Base-by-base conservation (phyloP, 257 asterid species). In the Rauvolfia tetraphylla region DNA sequence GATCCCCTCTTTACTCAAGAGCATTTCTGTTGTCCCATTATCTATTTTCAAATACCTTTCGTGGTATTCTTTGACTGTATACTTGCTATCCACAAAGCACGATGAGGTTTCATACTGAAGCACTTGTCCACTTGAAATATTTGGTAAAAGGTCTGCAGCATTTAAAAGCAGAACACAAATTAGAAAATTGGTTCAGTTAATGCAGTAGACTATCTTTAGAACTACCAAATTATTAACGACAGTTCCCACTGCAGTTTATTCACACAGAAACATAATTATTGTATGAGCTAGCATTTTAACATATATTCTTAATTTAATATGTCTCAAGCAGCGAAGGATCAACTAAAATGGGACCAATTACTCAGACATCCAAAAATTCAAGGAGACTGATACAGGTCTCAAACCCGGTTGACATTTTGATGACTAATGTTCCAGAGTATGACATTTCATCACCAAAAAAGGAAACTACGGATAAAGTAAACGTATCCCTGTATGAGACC, bases 21-120 rank as follows among this genome's bases (percentile, higher is more conserved):
- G 25, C 74, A 78, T 73, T 63, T 90, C 91, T 18, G 84, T 67
- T 70, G 80, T 80, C 54, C 84, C 74, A 71, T 81, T 79, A 54
- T 87, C 89, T 44, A 89, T 78, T 81, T 87, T 89, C 77, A 89
- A 70, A 76, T 76, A 84, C 62, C 84, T 87, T 74, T 86, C 93
- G 33, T 81, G 87, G 81, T 79, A 86, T 74, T 86, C 97, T 79
- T 88, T 83, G 83, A 83, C 69, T 65, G 81, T 86, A 61, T 75
- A 78, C 75, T 86, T 85, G 82, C 88, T 84, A 79, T 91, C 96
- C 77, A 85, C 81, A 81, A 85, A 69, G 83, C 89, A 68, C 34
- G 96, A 88, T 48, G 91, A 88, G 73, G 90, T 79, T 76, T 94
- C 98, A 33, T 85, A 92, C 73, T 90, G 93, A 80, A 90, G 81